Percentiles rank a stretch among this genome's conserved stretches.
These are phyloP conservation scores for Teunomyces pallodes DNA, from an alignment of 805 yeast species.

Conservation along the genomic window DNA sequence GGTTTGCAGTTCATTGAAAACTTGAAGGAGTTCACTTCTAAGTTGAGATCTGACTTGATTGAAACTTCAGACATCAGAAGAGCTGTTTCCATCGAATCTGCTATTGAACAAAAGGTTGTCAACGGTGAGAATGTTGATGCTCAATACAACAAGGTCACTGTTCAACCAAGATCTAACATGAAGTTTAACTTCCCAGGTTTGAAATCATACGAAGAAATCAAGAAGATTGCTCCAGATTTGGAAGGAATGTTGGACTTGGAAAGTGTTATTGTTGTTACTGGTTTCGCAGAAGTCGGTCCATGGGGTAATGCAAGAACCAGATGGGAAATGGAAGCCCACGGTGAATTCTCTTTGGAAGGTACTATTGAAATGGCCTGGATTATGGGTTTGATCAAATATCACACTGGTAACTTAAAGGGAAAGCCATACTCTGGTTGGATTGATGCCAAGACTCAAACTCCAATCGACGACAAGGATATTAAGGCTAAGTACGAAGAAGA, in stretches of 20 bases:
- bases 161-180: slow-evolving; percentile 94
- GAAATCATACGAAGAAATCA: slow-evolving; percentile 73
- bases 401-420: slow-evolving; percentile 86
- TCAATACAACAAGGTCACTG: slow-evolving; percentile 70
- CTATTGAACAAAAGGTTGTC: slow-evolving; percentile 81
- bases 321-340: slow-evolving; percentile 98
- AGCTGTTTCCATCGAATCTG: slow-evolving; percentile 91
- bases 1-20: slow-evolving; percentile 93
- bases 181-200: slow-evolving; percentile 89
- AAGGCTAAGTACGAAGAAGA: slow-evolving; percentile 87
- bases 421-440: slow-evolving; percentile 96
- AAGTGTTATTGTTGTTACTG: slow-evolving; percentile 90
- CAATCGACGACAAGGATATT: slow-evolving; percentile 92
- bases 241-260: slow-evolving; percentile 92
- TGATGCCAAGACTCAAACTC: slow-evolving; percentile 87
- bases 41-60: slow-evolving; percentile 70
- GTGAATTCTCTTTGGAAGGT: slow-evolving; percentile 95
- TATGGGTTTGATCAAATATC: slow-evolving; percentile 96
- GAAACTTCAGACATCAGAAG: slow-evolving; percentile 90
- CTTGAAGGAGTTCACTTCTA: slow-evolving; percentile 81
- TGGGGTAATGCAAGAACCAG: slow-evolving; percentile 99
- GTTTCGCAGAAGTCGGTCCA: slow-evolving; percentile 98
- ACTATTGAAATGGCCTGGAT: slow-evolving; percentile 99
- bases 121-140: slow-evolving; percentile 87
- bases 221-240: slow-evolving; percentile 65